Evolutionary conservation across 495 filamentous ascomycete genomes (phyloP).

Genomic region (Sporormia fimetaria): DNA sequence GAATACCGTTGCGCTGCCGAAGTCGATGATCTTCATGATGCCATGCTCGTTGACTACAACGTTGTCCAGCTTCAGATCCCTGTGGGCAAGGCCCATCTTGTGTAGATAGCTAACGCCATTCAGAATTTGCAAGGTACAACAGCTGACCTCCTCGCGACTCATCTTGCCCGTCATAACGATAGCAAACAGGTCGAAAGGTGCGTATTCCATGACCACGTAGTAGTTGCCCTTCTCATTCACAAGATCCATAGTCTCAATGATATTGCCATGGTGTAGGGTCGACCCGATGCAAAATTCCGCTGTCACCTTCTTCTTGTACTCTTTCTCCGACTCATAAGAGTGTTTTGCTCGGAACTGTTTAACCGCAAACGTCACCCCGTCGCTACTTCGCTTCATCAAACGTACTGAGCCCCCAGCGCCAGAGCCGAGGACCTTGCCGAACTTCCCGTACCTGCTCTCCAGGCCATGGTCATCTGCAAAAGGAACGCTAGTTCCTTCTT

Average conservation of each 20-base stretch:
- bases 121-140: conserved; percentile 87
- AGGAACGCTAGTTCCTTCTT: conserved; percentile 54
- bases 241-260: conserved; percentile 96
- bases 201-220: conserved; percentile 99
- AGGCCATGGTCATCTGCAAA: conserved; percentile 93
- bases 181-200: conserved; percentile 93
- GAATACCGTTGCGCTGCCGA: conserved; percentile 94
- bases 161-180: conserved; percentile 99
- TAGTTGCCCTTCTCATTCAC: conserved; percentile 88
- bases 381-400: conserved; percentile 81
- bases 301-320: conserved; percentile 98
- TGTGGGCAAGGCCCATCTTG: conserved; percentile 88
- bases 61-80: conserved; percentile 95
- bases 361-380: conserved; percentile 87
- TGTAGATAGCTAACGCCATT: conserved; percentile 96
- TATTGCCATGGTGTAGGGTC: conserved; percentile 93
- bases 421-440: conserved; percentile 85
- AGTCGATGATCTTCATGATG: conserved; percentile 99
- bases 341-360: conserved; percentile 94
- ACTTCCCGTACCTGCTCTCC: conserved; percentile 83
- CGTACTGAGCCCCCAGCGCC: conserved; percentile 93
- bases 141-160: conserved; percentile 79
- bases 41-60: conserved; percentile 93
- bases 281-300: conserved; percentile 98
- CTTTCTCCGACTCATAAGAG: conserved; percentile 82